phyloP scores from a whole-genome alignment of 1,284 basidiomycete genomes.

The Peniophora sp. region DNA sequence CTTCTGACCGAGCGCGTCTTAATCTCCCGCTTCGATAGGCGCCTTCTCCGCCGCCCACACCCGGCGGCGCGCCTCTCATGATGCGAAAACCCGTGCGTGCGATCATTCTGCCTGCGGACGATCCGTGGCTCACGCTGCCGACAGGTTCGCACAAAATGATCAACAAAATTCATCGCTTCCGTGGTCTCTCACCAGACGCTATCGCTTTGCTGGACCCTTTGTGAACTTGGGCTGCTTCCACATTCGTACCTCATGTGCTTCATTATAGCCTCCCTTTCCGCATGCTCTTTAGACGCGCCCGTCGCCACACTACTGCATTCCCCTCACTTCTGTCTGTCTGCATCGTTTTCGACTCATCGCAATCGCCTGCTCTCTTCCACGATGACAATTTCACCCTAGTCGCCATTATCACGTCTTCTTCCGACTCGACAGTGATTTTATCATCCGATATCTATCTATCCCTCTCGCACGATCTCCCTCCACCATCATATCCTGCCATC shows the following conservation, averaged over 20 bases:
- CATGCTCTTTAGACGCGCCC: no score
- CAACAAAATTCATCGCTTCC: not conserved
- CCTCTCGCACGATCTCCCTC: not conserved
- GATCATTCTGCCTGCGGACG: slow-evolving; percentile 2
- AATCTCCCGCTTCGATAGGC: slow-evolving; percentile 1
- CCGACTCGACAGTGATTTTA: not conserved
- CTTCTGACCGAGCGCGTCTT: not conserved
- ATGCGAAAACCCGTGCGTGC: slow-evolving; percentile 20
- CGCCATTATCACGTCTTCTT: not conserved
- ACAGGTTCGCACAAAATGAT: slow-evolving; percentile 13
- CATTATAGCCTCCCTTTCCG: no score
- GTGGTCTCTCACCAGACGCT: no score
- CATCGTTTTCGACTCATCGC: no score
- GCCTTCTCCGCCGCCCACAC: slow-evolving; percentile 13
- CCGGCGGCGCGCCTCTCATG: slow-evolving; percentile 23
- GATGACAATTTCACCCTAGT: no score
- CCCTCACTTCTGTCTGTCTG: no score
- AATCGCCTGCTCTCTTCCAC: no score
- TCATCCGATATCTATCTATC: not conserved
- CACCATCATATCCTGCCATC: not conserved
- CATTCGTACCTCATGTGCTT: no score
- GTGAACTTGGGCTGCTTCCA: no score
- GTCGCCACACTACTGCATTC: no score
- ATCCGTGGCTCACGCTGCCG: not conserved
- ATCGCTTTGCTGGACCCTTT: no score